Evolutionary conservation across 169 alveolate species (phyloP).

Genomic region (Theileria parva): DNA sequence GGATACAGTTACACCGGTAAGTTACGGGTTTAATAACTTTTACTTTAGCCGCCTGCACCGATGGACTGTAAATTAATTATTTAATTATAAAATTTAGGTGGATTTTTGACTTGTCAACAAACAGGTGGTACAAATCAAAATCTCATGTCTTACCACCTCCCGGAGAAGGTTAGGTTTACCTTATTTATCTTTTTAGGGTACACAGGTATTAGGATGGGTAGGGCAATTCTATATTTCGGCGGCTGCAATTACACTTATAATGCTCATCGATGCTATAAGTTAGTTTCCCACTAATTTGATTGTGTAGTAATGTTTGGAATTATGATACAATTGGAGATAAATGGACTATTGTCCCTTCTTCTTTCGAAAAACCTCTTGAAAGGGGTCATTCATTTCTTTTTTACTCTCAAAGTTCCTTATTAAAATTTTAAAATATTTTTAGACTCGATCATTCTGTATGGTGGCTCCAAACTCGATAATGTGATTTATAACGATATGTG

Average conservation of each 20-base stretch:
- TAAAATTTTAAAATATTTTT: not conserved
- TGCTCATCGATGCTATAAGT: conserved; percentile 61
- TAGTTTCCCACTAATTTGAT: not conserved
- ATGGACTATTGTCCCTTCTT: conserved; percentile 60
- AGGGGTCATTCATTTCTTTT: conserved; percentile 37
- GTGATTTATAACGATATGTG: conserved; percentile 43
- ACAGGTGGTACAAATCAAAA: conserved; percentile 36
- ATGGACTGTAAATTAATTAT: conserved; percentile 40
- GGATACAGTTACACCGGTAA: conserved; percentile 63
- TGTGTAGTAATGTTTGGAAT: conserved; percentile 46
- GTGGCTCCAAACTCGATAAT: conserved; percentile 62
- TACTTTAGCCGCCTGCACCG: conserved; percentile 36
- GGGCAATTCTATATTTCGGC: conserved; percentile 61
- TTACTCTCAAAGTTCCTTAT: conserved; percentile 6
- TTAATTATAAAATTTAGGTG: conserved; percentile 24
- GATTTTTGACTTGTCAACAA: conserved; percentile 32
- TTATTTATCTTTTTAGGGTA: conserved; percentile 15
- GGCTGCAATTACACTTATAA: conserved; percentile 60
- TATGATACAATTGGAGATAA: conserved; percentile 48
- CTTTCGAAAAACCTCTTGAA: conserved; percentile 36
- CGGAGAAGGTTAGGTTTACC: conserved; percentile 27
- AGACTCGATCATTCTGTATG: conserved; percentile 40
- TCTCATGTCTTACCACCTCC: conserved; percentile 54
- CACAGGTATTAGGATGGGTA: conserved; percentile 48
- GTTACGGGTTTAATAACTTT: not conserved